Conservation (phyloP, 2,329 filamentous ascomycete species). For the Colletotrichum cereale region DNA sequence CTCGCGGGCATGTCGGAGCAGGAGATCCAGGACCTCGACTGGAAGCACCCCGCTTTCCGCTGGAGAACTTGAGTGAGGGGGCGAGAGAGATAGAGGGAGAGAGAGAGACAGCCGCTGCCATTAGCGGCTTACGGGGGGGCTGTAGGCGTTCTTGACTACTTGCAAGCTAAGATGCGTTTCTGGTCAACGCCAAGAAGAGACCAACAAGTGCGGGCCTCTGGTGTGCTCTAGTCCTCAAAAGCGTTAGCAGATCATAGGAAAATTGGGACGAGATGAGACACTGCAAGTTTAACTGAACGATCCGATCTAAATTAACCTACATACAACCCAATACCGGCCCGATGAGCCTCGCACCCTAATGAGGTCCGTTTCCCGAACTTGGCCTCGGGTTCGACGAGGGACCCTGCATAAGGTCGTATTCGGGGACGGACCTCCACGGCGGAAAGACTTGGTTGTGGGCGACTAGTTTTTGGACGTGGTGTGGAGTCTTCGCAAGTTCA, state of each 20-base stretch:
- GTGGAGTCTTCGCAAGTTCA: no score
- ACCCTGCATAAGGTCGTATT: neutral
- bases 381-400: neutral
- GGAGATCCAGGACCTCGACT: conserved; percentile 72
- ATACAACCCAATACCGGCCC: neutral
- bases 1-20: conserved; percentile 66
- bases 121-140: neutral
- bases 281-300: neutral
- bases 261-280: neutral
- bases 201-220: neutral
- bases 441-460: no score
- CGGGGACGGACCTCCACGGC: no score
- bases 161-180: neutral
- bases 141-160: neutral
- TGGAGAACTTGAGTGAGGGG: conserved; percentile 56
- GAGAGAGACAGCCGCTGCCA: no score
- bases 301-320: neutral
- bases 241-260: no score
- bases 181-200: no score
- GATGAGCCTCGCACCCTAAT: neutral
- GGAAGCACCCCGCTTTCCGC: conserved; percentile 75
- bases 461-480: no score
- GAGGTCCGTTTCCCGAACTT: neutral
- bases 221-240: neutral
- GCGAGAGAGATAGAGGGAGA: neutral